These are phyloP conservation scores for Lumnitzera racemosa DNA, from an alignment of 345 rosid genomes.

Conservation along the genomic window DNA sequence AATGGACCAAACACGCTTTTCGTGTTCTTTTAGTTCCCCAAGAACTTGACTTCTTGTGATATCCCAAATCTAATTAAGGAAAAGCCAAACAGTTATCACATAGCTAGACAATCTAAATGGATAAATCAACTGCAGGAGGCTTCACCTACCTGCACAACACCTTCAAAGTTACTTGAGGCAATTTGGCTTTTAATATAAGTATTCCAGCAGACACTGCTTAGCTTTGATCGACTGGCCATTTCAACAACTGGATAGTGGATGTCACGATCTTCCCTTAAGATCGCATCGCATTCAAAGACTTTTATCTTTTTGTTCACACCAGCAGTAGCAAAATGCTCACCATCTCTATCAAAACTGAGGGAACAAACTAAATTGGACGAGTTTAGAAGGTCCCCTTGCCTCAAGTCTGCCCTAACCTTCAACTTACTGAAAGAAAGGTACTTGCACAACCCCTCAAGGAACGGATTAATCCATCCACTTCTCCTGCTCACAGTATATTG, in stretches of 20 bases:
- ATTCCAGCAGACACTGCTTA: conserved; percentile 91
- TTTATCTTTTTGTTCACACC: conserved; percentile 93
- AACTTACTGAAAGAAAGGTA: conserved; percentile 75
- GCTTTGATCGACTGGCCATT: conserved; percentile 71
- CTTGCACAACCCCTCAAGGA: conserved; percentile 92
- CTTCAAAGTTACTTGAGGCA: conserved; percentile 98
- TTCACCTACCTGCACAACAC: conserved; percentile 77
- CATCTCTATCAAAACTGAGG: conserved; percentile 83
- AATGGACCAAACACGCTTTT: conserved; percentile 90
- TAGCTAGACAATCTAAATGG: no score
- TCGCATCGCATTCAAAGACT: conserved; percentile 73
- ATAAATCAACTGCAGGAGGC: not conserved
- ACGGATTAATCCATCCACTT: conserved; percentile 87
- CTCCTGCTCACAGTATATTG: conserved; percentile 29
- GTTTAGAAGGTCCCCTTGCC: conserved; percentile 86
- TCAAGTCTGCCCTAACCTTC: conserved; percentile 80
- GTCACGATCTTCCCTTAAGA: conserved; percentile 58
- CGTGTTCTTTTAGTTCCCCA: conserved; percentile 81
- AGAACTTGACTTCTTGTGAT: conserved; percentile 78
- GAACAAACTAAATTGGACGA: conserved; percentile 88
- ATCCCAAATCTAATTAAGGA: conserved; percentile 68
- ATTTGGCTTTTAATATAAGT: conserved; percentile 85
- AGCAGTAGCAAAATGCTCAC: conserved; percentile 89
- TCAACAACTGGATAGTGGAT: conserved; percentile 93
- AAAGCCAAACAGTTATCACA: not conserved